phyloP scores from a whole-genome alignment of 2,329 filamentous ascomycete genomes.

The Aspergillus felis region DNA sequence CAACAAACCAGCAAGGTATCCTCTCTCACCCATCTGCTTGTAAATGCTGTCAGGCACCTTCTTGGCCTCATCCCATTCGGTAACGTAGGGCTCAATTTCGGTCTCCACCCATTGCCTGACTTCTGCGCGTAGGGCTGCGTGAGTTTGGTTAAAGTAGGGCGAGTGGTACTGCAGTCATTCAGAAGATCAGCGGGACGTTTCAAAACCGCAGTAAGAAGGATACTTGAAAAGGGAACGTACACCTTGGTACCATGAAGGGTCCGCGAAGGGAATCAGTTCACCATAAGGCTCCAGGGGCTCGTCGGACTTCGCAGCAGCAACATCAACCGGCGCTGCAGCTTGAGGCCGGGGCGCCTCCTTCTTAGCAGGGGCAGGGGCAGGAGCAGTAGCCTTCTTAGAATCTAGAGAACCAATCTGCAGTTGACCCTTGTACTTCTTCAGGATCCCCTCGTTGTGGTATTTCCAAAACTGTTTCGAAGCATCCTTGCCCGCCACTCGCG shows the following conservation, averaged over 20 bases:
- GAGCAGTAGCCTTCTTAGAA: conserved; percentile 65
- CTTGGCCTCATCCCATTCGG: conserved; percentile 96
- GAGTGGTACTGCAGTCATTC: conserved; percentile 70
- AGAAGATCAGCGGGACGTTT: conserved; percentile 7
- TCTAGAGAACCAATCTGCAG: conserved; percentile 72
- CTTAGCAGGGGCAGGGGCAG: conserved; percentile 47
- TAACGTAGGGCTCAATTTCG: conserved; percentile 85
- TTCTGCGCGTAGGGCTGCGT: conserved; percentile 85
- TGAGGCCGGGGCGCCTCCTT: conserved; percentile 55
- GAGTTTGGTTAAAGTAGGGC: conserved; percentile 92
- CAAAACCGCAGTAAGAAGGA: not conserved
- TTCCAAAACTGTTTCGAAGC: conserved; percentile 67
- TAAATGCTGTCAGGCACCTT: conserved; percentile 84
- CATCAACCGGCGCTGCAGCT: conserved; percentile 45
- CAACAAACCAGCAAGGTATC: conserved; percentile 86
- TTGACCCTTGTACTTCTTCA: conserved; percentile 60
- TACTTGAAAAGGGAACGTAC: conserved; percentile 51
- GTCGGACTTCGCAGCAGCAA: conserved; percentile 50
- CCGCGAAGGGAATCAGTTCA: conserved; percentile 81
- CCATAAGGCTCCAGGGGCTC: conserved; percentile 83
- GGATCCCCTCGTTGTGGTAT: conserved; percentile 58
- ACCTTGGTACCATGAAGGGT: conserved; percentile 91
- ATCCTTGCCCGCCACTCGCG: conserved; percentile 63
- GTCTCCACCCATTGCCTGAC: conserved; percentile 87
- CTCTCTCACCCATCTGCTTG: conserved; percentile 89